Base-by-base conservation (phyloP, 208 protist species). In the Trypanosoma congolense region DNA sequence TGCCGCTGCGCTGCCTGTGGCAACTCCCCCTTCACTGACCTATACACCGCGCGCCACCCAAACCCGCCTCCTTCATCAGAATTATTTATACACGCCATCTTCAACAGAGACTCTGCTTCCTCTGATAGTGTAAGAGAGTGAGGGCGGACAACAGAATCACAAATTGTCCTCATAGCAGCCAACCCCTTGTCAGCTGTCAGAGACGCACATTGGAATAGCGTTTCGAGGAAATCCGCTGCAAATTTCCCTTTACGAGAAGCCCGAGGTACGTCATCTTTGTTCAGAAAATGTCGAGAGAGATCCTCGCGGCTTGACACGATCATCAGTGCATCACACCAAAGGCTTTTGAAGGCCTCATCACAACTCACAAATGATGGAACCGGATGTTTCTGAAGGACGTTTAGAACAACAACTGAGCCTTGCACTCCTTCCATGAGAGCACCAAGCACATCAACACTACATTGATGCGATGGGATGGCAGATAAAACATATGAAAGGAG, bases 41-140 rank as follows among this genome's bases (percentile, higher is more conserved):
- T 25, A 43, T 65, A 74, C 1, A 65, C 19, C 1, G 38, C 4
- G 3, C 50, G 56, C 66, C 65, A 79, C 1, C 25, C 21, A 9
- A 38, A 19, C 3, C 67, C 59, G 16, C 43, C 21, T 16, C 24
- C n/a, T 9, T 25, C 6, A n/a, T 24, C 42, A 6, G 21, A 22
- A n/a, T 46, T 18, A 6, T 63, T 33, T 42, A 61, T 66, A 43
- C 50, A 64, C 18, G 40, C 45, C 12, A 63, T 62, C 41, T 58
- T 55, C 19, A 62, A n/a, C 10, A 60, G 43, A 18, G 64, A 48
- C 57, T 59, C 61, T 33, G 64, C 42, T 14, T 72, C 44, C 30
- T 63, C 54, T 41, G 50, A 26, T 30, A 72, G 54, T 51, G 43
- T 31, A 26, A 66, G n/a, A 25, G 19, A 9, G 19, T 46, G 18